Base-by-base conservation (phyloP, 2,329 filamentous ascomycete species). In the Mariannaea sp. region DNA sequence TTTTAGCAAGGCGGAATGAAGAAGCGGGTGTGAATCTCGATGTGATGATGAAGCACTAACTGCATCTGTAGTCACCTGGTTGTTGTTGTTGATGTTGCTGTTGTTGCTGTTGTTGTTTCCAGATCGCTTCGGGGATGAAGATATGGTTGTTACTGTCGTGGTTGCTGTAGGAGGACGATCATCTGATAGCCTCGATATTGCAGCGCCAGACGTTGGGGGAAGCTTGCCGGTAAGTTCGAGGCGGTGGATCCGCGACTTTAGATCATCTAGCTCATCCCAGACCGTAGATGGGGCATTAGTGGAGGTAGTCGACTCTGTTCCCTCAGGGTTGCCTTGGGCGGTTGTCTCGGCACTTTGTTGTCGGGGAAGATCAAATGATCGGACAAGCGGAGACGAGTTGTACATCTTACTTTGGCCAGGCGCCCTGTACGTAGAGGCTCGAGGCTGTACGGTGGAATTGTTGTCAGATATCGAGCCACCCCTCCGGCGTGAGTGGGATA, bases 211-310 rank as follows among this genome's bases (percentile, higher is more conserved):
- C 2, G 89, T 92, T 1, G 90, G 77, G 0, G 92, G 92, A 27
- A 94, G 76, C 72, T 95, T 96, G 53, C 92, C 92, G 2, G 90
- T 95, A 62, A 95, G 74, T 71, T 97, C 94, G 8, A 99, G 81
- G 55, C 91, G 89, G 63, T 90, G 87, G 64, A 99, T 96, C 24
- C 94, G 85, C 33, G 90, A 94, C 71, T 97, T 97, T 40, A 99
- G 76, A 60, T 97, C 94, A 64, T 97, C 94, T 22, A 99, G 76
- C 72, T 99, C 94, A 69, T 97, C 94, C 94, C 94, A 99, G 3
- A 99, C 90, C 0, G 92, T 97, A 2, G 92, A 95, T 10, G 92
- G 90, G 1, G 90, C 91, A 1, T 88, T 92, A 1, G 90, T 94
- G 0, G 94, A 97, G 27, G 89, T 81, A 0, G 89, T 93, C 1